Conservation (phyloP, 768 basidiomycete genomes). For the Hericium erinaceus region DNA sequence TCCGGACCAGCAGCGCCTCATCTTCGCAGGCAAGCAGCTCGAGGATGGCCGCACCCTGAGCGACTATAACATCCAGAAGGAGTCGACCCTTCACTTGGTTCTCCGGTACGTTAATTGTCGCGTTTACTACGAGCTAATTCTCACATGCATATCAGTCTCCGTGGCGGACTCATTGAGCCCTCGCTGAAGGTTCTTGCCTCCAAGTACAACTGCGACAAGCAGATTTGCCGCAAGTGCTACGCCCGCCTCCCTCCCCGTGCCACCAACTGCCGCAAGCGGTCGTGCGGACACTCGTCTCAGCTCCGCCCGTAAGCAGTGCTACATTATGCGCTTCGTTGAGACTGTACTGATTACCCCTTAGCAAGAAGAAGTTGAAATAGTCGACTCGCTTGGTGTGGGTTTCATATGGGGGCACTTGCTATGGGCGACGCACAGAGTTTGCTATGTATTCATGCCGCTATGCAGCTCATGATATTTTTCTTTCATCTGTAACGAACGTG, state of each 20-base stretch:
- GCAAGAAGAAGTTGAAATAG: slow-evolving; percentile 97
- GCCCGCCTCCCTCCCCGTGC: slow-evolving; percentile 98
- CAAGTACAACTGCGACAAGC: slow-evolving; percentile 99
- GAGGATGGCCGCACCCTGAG: slow-evolving; percentile 95
- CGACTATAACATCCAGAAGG: slow-evolving; percentile 98
- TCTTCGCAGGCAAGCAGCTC: slow-evolving; percentile 97
- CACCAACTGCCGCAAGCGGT: slow-evolving; percentile 97
- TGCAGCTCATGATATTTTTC: background rate
- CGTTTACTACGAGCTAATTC: background rate
- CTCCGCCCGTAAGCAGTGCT: slow-evolving; percentile 62
- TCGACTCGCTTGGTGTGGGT: slow-evolving; percentile 17
- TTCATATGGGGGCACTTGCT: background rate
- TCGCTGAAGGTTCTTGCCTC: slow-evolving; percentile 94
- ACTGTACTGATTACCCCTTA: slow-evolving; percentile 21
- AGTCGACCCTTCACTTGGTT: slow-evolving; percentile 95
- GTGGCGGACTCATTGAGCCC: slow-evolving; percentile 98
- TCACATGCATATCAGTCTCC: slow-evolving; percentile 47
- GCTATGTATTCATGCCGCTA: slow-evolving; percentile 5
- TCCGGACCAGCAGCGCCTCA: slow-evolving; percentile 90
- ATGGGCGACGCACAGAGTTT: background rate
- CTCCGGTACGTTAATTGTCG: slow-evolving; percentile 58
- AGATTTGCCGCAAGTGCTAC: slow-evolving; percentile 99
- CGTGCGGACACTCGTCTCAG: slow-evolving; percentile 84
- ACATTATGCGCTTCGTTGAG: slow-evolving; percentile 24
- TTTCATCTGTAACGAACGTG: background rate